phyloP scores from a whole-genome alignment of 1,139 yeast species.

The Blastobotrys aristatus region DNA sequence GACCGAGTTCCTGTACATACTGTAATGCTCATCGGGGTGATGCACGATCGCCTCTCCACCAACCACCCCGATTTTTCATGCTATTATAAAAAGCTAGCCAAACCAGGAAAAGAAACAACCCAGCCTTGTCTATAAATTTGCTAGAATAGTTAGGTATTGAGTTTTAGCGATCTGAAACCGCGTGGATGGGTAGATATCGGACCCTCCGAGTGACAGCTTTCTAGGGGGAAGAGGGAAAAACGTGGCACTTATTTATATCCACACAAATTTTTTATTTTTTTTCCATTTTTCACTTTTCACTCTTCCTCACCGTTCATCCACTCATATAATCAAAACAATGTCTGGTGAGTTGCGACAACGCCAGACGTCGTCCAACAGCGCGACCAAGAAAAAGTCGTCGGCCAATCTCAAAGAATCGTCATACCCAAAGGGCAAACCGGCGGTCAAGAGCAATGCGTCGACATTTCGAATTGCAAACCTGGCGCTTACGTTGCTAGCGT shows the following conservation, averaged over 20 bases:
- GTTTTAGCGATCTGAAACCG: no score
- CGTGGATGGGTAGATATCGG: no score
- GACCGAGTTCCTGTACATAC: no score
- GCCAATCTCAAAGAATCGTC: conserved; percentile 6
- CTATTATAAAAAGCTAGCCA: no score
- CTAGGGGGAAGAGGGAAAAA: no score
- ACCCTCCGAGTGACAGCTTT: no score
- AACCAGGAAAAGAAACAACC: no score
- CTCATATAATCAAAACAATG: background rate
- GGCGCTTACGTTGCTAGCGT: conserved; percentile 59
- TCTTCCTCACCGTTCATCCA: background rate
- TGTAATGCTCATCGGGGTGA: no score
- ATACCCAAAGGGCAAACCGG: conserved; percentile 10
- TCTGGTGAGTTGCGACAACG: conserved; percentile 13
- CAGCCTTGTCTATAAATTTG: no score
- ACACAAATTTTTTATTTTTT: conserved; percentile 1
- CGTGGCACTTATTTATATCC: conserved; percentile 2
- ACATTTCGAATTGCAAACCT: conserved; percentile 16
- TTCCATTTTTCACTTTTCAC: background rate
- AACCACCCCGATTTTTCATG: no score
- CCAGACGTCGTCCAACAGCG: conserved; percentile 3
- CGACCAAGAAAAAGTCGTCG: conserved; percentile 13
- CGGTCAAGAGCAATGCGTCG: background rate
- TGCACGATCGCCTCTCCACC: no score
- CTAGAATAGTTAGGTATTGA: no score